Conservation (phyloP, 2,329 filamentous ascomycete genomes). For the Aspergillus sojae region DNA sequence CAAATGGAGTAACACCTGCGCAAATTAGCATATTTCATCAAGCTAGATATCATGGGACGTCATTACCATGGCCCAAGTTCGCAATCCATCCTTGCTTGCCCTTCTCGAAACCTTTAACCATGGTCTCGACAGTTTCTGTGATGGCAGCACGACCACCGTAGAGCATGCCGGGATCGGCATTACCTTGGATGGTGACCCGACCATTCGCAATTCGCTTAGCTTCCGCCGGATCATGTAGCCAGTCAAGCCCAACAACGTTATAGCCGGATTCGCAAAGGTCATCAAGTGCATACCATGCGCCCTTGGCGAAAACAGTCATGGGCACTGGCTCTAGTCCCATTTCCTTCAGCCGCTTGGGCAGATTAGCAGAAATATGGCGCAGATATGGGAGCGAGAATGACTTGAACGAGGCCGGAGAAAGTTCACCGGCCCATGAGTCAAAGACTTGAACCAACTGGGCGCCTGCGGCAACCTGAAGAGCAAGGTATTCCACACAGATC, state of each 20-base stretch:
- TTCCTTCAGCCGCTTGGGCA: slow-evolving; percentile 74
- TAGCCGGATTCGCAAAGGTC: slow-evolving; percentile 86
- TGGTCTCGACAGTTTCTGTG: slow-evolving; percentile 76
- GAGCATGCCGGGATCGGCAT: slow-evolving; percentile 89
- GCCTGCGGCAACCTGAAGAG: slow-evolving; percentile 87
- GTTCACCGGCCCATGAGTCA: slow-evolving; percentile 95
- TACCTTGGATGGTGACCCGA: slow-evolving; percentile 85
- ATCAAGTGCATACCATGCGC: slow-evolving; percentile 92
- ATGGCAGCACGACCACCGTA: slow-evolving; percentile 85
- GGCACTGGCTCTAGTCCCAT: slow-evolving; percentile 79
- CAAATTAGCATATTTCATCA: slow-evolving; percentile 24
- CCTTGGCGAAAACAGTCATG: slow-evolving; percentile 98
- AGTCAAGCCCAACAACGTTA: slow-evolving; percentile 91
- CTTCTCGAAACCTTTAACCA: slow-evolving; percentile 82
- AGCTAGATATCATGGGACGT: slow-evolving; percentile 4
- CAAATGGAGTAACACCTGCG: slow-evolving; percentile 86
- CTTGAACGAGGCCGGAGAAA: slow-evolving; percentile 81
- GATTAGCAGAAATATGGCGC: slow-evolving; percentile 75
- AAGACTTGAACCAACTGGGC: slow-evolving; percentile 97
- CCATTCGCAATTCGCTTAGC: slow-evolving; percentile 78
- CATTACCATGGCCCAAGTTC: slow-evolving; percentile 86
- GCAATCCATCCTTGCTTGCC: slow-evolving; percentile 94
- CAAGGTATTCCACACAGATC: slow-evolving; percentile 92
- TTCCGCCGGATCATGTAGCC: slow-evolving; percentile 85
- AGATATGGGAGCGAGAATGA: slow-evolving; percentile 86